Conservation (phyloP, 805 yeast species). For the Zygotorulaspora florentina region DNA sequence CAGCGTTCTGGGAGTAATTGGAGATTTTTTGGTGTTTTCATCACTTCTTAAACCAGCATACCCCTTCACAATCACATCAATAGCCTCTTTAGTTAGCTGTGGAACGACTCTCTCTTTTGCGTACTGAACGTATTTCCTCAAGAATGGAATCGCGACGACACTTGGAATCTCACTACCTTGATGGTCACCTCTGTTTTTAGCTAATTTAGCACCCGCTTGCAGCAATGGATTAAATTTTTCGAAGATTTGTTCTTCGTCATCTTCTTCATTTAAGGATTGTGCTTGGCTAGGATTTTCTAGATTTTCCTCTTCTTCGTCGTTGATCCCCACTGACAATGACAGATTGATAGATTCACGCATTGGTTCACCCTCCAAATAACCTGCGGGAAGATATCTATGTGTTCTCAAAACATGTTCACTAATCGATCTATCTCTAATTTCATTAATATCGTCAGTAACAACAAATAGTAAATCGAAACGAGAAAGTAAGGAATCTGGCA, state of each 20-base stretch:
- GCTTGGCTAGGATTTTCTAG: conserved; percentile 8
- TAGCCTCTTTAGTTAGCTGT: conserved; percentile 68
- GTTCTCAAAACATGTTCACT: conserved; percentile 93
- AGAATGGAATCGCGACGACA: conserved; percentile 72
- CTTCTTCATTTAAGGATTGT: conserved; percentile 36
- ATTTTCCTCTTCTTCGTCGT: conserved; percentile 39
- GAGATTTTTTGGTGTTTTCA: conserved; percentile 77
- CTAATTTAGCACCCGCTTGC: conserved; percentile 69
- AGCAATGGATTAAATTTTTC: conserved; percentile 78
- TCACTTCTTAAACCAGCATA: conserved; percentile 82
- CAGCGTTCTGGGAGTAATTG: conserved; percentile 96
- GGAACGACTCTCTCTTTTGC: conserved; percentile 88
- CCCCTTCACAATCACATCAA: conserved; percentile 72
- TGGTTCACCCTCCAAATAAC: conserved; percentile 89
- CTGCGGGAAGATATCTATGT: conserved; percentile 86
- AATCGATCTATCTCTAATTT: conserved; percentile 75
- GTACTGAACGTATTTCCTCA: conserved; percentile 89
- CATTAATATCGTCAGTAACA: conserved; percentile 92
- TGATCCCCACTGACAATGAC: conserved; percentile 78
- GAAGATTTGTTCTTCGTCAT: conserved; percentile 56
- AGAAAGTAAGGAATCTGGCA: conserved; percentile 92
- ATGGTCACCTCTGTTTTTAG: conserved; percentile 35
- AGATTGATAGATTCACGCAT: conserved; percentile 70
- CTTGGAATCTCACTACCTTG: conserved; percentile 38
- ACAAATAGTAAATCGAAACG: conserved; percentile 95